Evolutionary conservation across 2,329 filamentous ascomycete genomes (phyloP), one percentile per base, ranked within the genome.

Genomic region (Trichoderma sp.): DNA sequence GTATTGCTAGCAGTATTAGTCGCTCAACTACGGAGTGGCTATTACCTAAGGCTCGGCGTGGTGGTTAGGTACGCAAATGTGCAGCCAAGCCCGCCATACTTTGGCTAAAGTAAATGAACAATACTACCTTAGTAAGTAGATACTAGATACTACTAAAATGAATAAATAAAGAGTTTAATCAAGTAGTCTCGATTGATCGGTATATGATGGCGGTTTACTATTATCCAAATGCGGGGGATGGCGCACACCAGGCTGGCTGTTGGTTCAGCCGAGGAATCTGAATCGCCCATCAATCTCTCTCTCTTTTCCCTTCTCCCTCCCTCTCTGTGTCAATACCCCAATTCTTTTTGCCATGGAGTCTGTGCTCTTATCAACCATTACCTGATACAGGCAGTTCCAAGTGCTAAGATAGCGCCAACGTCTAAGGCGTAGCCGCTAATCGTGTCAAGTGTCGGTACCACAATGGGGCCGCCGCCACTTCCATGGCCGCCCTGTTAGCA

Each of bases 331-430:
- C 7, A 22, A 25, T 50, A 22, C 48, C 45, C 25, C 48, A 22
- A 52, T 52, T 52, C 39, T 45, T 45, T 45, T 45, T 45, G 39
- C n/a, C 39, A 45, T n/a, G n/a, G n/a, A n/a, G 39, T 45, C 39
- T 45, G 39, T 45, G 39, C 58, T 61, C 42, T 52, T 61, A 52
- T 61, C 58, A 61, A 61, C 58, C 25, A 61, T 61, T 61, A 50
- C 58, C 58, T 50, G 32, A 61, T 61, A 52, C 32, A 17, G 39
- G 42, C 58, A 61, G 27, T 45, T 61, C 7, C 19, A 17, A 17
- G 42, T n/a, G 34, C 59, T 37, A 52, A 52, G 42, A 52, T 27
- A 42, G 56, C 35, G 52, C 52, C 22, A 54, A 54, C 19, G 29
- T 27, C 10, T 54, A 45, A 29, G 15, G 32, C 34, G 34, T 25